Conservation (phyloP, 495 filamentous ascomycete genomes). For the Aspergillus sclerotioniger region DNA sequence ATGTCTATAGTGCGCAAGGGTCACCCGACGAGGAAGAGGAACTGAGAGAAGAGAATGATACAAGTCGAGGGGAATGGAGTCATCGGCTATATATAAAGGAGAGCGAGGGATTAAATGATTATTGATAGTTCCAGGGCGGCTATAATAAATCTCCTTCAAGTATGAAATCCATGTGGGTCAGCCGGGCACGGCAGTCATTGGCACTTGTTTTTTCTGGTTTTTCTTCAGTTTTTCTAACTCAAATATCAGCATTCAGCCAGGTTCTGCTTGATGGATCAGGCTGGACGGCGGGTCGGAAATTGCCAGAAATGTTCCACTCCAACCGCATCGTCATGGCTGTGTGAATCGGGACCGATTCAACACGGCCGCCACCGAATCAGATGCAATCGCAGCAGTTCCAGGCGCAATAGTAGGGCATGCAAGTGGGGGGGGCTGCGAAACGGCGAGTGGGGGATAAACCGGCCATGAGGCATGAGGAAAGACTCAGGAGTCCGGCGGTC, state of each 20-base stretch:
- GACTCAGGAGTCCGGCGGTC: slow-evolving; percentile 23
- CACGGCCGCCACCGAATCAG: not conserved
- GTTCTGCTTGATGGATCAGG: not conserved
- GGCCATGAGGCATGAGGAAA: not conserved
- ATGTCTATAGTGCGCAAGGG: not conserved
- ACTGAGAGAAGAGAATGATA: slow-evolving; percentile 8
- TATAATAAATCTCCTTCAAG: slow-evolving; percentile 19
- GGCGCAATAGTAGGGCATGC: not conserved
- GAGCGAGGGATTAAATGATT: not conserved
- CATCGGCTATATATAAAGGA: not conserved
- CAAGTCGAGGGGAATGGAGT: not conserved
- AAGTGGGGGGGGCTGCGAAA: slow-evolving; percentile 1
- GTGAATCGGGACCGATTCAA: not conserved
- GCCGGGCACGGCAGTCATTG: slow-evolving; percentile 9
- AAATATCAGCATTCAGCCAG: not conserved
- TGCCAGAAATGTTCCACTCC: not conserved
- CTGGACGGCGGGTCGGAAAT: not conserved
- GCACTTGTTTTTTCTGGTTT: not conserved
- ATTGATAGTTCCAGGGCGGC: not conserved
- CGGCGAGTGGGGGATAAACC: not conserved
- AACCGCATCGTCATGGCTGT: not conserved
- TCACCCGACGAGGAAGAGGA: not conserved
- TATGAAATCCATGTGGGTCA: slow-evolving; percentile 35
- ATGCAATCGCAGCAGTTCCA: not conserved
- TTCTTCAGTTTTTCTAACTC: not conserved